Evolutionary conservation across 129 eudicot species (phyloP), one percentile per base, ranked within the genome.

Genomic region (Pseudognaphalium luteoalbum): DNA sequence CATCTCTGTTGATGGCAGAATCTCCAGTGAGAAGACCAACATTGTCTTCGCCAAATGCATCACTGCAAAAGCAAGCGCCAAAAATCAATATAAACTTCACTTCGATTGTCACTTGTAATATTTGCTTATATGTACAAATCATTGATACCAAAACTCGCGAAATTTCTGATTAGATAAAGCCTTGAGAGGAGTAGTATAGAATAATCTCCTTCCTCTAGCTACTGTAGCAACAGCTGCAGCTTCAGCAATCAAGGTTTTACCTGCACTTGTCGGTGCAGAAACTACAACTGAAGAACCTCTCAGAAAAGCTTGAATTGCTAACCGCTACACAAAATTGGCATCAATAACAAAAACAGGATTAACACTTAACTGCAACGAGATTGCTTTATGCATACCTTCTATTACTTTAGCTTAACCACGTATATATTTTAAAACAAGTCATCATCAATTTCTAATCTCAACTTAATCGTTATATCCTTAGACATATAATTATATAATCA

Each of bases 211-310:
- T 67, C 99, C 92, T 82, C 83, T 90, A 58, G 99, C 94, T 28
- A 89, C 89, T 0, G 97, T 91, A 34, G 99, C 99, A 75, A 89
- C 97, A 19, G 97, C 99, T 42, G 99, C 99, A 81, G 97, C 89
- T 82, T 95, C 99, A 15, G 99, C 99, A 72, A 91, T 91, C 81
- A 95, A 86, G 11, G 99, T 95, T 82, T 95, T 95, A 60, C 99
- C 99, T 56, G 97, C 89, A 85, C 99, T 95, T 17, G 99, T 95
- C 20, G 99, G 99, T 56, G 99, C 99, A 51, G 99, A 95, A 79
- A 95, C 99, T 66, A 95, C 99, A 74, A 95, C 92, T 21, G 99
- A 95, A n/a, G 97, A 95, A 70, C 99, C 99, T 82, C 85, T 86
- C 81, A 95, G 71, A 80, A 95, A 95, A 74, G 99, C 99, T 89